Base-by-base conservation (phyloP, 352 stramenopile species). In the Peronospora farinosa region DNA sequence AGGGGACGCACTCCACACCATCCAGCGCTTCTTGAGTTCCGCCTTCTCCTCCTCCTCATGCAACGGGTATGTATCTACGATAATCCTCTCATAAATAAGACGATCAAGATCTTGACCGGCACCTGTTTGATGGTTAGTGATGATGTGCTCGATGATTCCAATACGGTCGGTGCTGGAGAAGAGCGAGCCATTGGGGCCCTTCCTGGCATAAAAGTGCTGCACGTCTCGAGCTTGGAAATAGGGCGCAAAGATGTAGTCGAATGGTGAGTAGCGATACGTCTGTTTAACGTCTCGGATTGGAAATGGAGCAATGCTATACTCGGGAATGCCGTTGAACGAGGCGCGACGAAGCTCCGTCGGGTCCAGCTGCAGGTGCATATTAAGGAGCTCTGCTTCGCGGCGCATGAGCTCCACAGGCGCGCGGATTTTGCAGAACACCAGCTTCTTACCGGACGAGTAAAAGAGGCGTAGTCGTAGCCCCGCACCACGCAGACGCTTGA, bases 351-450 rank as follows among this genome's bases (percentile, higher is more conserved):
- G 59, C 63, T 82, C 72, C 10, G 71, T 55, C 23, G 74, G 51
- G 45, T 92, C 76, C 16, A 92, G 57, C 47, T 87, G 69, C 63
- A 92, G 48, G 46, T 84, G 82, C 67, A 91, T 68, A 49, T 85
- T 82, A 40, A 87, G 78, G 40, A 66, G 54, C 43, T 89, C 77
- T 5, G 82, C 82, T 28, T 87, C 71, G 23, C 67, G 64, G 35
- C 81, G 76, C 54, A 92, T 66, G 37, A 86, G 74, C 45, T 90
- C 67, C 39, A 91, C 79, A 0, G 75, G 70, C 5, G 75, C 78
- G 31, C 82, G 79, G 50, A 92, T 84, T 64, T 92, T 86, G 63
- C 77, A 89, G 60, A 91, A 88, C 9, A 89, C 72, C 38, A 92
- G 62, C 54, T 86, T 67, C 36, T 69, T 65, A 23, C 64, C 74